Evolutionary conservation across 148 eudicot genomes (phyloP), one percentile per base, ranked within the genome.

Genomic region (Beta vulgaris): DNA sequence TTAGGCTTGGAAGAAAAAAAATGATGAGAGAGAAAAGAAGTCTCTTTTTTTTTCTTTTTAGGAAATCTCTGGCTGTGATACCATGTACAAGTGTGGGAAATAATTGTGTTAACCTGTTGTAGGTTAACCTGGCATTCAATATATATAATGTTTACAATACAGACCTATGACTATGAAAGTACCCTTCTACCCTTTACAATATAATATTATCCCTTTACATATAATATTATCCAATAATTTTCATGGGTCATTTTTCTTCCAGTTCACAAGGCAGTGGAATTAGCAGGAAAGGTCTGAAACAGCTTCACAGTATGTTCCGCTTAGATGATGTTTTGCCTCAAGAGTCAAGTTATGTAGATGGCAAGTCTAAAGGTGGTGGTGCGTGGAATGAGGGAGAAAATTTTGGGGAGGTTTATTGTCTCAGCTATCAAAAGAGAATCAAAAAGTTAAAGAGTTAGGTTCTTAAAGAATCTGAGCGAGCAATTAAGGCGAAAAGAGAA

Each of bases 261-360:
- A 69, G 78, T 46, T 82, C 75, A 40, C 75, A 73, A 53, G 58
- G 80, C 35, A 32, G 54, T 35, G 84, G 60, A 61, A 51, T 40
- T 44, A 72, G 80, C 76, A 86, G 81, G 75, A 86, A 74, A 61
- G 90, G 98, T 37, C 80, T 93, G 79, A 93, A 89, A 77, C 91
- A 91, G 78, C 82, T 88, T 21, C 81, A 84, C 37, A 91, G 88
- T 60, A 86, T 93, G 80, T 81, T 92, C 79, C 86, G 68, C 71
- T 76, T 75, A 6, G 80, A 68, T 71, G 86, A 80, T 64, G 65
- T 19, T 25, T 70, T 26, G 34, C 42, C 73, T 14, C 78, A 73
- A 59, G 86, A 80, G 79, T 66, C 77, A 15, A 85, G 76, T 66
- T 64, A 77, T 34, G 77, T 79, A 10, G 80, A 81, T 69, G 49